Evolutionary conservation across 768 basidiomycete species (phyloP), one percentile per base, ranked within the genome.

Genomic region (Boletus rubescentipes): DNA sequence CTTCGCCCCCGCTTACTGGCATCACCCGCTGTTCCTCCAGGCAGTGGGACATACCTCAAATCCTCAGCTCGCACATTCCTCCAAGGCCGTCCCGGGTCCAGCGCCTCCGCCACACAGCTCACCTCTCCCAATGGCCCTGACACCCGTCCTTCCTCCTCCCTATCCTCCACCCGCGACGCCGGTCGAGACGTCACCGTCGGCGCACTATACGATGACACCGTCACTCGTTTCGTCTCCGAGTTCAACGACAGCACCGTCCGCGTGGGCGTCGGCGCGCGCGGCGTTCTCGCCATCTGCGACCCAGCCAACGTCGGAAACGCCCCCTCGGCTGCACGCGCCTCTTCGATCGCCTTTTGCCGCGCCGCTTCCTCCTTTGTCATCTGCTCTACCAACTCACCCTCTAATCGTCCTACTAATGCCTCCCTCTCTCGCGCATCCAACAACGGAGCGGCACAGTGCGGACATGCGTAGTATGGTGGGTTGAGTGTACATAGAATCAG

Each of bases 161-260:
- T 58, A 7, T 72, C 65, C 45, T 74, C 66, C 1, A 54, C 64
- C 2, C 73, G 69, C 23, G 77, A 76, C 16, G 70, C 61, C 5
- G 73, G 61, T 2, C 74, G 70, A 16, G 74, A 69, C 7, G 59
- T 55, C 7, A 73, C 69, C 4, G 61, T 63, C 7, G 76, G 72
- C 2, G 66, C 64, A 26, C 58, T 75, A 60, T 79, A 85, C 1
- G 85, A 81, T 2, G 83, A 77, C 6, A 88, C 73, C 2, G 70
- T 77, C 20, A 83, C 77, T 52, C 72, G 78, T 43, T 79, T 79
- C 26, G 76, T 79, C 53, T 77, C 77, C 10, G 75, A 70, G 51
- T 79, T 79, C 34, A 89, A 60, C 9, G 87, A 86, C 21, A 88
- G 59, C 10, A 87, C 82, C 63, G 80, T 85, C 55, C 82, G 83